A percentile compares a stretch with the other conserved stretches of the same genome.
phyloP scores from a whole-genome alignment of 2,329 filamentous ascomycete genomes.

The Pseudovirgaria hyperparasitica region DNA sequence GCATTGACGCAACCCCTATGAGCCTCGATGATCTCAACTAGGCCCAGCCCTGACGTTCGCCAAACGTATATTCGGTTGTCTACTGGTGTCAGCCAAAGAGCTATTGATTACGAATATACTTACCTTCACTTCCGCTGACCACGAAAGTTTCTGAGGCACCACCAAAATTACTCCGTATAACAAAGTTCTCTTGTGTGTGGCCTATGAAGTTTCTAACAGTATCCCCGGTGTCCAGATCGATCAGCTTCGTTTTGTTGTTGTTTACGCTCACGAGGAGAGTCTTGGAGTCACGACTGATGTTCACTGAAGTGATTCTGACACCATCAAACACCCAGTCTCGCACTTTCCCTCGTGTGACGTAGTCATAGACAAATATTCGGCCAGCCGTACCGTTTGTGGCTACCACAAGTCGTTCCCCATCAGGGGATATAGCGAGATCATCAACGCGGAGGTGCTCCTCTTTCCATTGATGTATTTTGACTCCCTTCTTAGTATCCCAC shows the following conservation, averaged over 20 bases:
- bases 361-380: conserved; percentile 72
- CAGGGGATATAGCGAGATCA: conserved; percentile 69
- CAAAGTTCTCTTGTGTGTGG: conserved; percentile 59
- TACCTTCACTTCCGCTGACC: conserved; percentile 82
- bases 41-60: conserved; percentile 70
- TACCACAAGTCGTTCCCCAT: conserved; percentile 69
- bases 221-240: conserved; percentile 62
- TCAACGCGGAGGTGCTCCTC: conserved; percentile 62
- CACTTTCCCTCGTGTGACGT: conserved; percentile 58
- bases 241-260: conserved; percentile 62
- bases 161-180: conserved; percentile 76
- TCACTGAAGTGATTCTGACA: conserved; percentile 62
- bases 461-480: conserved; percentile 50
- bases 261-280: conserved; percentile 72
- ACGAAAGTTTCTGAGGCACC: conserved; percentile 89
- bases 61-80: conserved; percentile 71
- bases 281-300: conserved; percentile 68
- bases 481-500: conserved; percentile 55
- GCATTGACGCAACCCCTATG: conserved; percentile 71
- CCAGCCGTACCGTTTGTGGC: conserved; percentile 61
- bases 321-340: conserved; percentile 60
- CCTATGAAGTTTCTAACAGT: conserved; percentile 65
- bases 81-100: conserved; percentile 14
- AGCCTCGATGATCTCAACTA: conserved; percentile 63
- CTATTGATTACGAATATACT: conserved; percentile 10